Percentiles rank a stretch among this genome's conserved stretches.
Evolutionary conservation across 106 monocot species (phyloP).

Genomic region (Dioscorea zingiberensis): DNA sequence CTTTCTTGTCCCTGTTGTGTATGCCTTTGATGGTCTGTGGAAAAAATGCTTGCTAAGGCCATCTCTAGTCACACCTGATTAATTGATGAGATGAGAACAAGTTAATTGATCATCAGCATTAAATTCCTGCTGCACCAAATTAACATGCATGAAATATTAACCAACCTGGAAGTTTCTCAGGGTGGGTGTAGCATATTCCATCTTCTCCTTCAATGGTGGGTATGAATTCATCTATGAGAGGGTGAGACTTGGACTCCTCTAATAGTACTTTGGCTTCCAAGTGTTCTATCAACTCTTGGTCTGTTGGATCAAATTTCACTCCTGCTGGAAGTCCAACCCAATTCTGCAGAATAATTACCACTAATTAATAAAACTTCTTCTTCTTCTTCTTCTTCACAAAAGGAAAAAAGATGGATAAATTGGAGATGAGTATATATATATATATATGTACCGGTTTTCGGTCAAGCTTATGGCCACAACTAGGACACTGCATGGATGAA

Average conservation of each 20-base stretch:
- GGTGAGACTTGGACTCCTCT: constrained; percentile 40
- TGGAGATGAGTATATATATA: neutral
- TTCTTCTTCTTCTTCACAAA: too few relatives aligned
- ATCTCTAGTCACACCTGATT: constrained; percentile 48
- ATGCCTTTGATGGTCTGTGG: constrained; percentile 58
- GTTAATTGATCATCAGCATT: too few relatives aligned
- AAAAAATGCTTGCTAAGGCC: constrained; percentile 61
- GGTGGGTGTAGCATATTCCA: constrained; percentile 96
- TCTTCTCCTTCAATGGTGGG: constrained; percentile 91
- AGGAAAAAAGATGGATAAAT: too few relatives aligned
- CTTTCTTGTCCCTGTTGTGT: constrained; percentile 53
- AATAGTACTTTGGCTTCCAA: constrained; percentile 63
- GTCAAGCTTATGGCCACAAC: constrained; percentile 72
- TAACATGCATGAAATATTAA: neutral
- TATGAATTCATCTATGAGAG: constrained; percentile 95
- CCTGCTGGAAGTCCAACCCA: constrained; percentile 76
- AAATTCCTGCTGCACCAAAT: constrained; percentile 2
- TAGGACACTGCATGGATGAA: constrained; percentile 60
- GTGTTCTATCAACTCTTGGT: constrained; percentile 87
- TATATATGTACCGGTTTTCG: constrained; percentile 29
- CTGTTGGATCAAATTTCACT: constrained; percentile 92
- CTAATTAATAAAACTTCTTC: too few relatives aligned
- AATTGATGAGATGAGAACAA: too few relatives aligned
- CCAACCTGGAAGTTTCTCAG: constrained; percentile 93
- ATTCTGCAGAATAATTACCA: constrained; percentile 25